Conservation (phyloP, 1,284 basidiomycete species). For the Cryptococcus hybrid region DNA sequence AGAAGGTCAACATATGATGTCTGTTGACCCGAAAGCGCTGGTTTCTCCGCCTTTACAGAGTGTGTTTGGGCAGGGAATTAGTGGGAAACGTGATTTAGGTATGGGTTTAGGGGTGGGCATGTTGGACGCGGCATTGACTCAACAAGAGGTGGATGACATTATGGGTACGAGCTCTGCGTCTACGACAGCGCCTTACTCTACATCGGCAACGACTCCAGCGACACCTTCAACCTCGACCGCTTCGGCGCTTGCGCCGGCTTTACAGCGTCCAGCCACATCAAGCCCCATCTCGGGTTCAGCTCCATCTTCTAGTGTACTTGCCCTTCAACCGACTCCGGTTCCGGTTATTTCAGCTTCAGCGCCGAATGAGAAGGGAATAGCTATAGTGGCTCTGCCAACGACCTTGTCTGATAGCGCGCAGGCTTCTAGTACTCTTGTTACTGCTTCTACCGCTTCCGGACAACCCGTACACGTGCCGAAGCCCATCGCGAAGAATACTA, state of each 20-base stretch:
- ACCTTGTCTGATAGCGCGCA: not conserved
- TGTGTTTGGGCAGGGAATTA: constrained; percentile 1
- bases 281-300: not conserved
- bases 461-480: not conserved
- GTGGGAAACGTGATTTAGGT: not conserved
- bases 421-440: constrained; percentile 4
- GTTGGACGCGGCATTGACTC: constrained; percentile 26
- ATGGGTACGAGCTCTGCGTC: constrained; percentile 4
- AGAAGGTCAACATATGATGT: constrained; percentile 5
- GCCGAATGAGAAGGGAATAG: constrained; percentile 4
- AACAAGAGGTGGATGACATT: constrained; percentile 28
- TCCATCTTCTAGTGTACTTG: not conserved
- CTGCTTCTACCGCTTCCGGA: not conserved
- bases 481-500: not conserved
- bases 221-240: not conserved
- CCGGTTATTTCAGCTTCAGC: constrained; percentile 9
- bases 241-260: not conserved
- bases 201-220: constrained; percentile 2
- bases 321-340: constrained; percentile 9
- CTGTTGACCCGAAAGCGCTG: constrained; percentile 21
- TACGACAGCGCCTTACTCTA: not conserved
- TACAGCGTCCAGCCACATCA: not conserved
- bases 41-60: constrained; percentile 19
- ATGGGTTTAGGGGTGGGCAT: constrained; percentile 12
- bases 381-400: constrained; percentile 8